These are phyloP conservation scores for Stagonosporopsis rhizophila DNA, from an alignment of 2,329 filamentous ascomycete species.

Conservation along the genomic window DNA sequence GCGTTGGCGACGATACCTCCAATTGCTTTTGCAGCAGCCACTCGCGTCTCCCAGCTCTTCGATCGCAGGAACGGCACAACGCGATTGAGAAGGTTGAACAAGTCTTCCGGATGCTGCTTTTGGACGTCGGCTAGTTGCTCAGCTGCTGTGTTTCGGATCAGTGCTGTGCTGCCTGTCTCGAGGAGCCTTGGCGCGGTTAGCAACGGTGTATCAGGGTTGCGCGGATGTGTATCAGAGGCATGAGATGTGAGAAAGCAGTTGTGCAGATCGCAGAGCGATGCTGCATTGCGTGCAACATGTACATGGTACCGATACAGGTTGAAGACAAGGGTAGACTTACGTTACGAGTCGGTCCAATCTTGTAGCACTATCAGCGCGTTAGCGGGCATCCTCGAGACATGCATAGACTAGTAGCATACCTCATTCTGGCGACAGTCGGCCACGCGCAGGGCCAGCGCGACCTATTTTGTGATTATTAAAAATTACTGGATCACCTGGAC, in stretches of 20 bases:
- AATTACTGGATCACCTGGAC: constrained; percentile 35
- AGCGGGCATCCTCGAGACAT: constrained; percentile 38
- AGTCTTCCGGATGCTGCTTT: constrained; percentile 95
- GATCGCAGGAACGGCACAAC: constrained; percentile 95
- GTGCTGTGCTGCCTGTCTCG: constrained; percentile 93
- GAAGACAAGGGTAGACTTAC: constrained; percentile 37
- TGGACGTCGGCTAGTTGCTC: constrained; percentile 97
- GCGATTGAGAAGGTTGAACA: constrained; percentile 91
- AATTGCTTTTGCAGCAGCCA: constrained; percentile 90
- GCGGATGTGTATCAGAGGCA: neutral
- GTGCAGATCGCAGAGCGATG: neutral
- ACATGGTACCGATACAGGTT: constrained; percentile 4
- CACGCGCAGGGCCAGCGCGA: constrained; percentile 18
- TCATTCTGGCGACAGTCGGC: constrained; percentile 33
- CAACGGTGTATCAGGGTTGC: constrained; percentile 9
- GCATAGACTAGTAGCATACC: constrained; percentile 38
- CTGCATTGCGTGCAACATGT: neutral
- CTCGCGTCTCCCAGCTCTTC: constrained; percentile 96
- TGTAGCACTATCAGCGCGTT: constrained; percentile 46
- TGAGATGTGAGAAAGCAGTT: neutral
- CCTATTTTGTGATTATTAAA: constrained; percentile 26
- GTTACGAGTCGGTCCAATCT: constrained; percentile 50
- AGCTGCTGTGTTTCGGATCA: constrained; percentile 96
- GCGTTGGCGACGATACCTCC: constrained; percentile 94
- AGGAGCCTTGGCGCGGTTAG: constrained; percentile 71